Percentiles rank a stretch among this genome's conserved stretches.
Conservation (phyloP, 768 basidiomycete genomes). For the Termitomyces heimii region DNA sequence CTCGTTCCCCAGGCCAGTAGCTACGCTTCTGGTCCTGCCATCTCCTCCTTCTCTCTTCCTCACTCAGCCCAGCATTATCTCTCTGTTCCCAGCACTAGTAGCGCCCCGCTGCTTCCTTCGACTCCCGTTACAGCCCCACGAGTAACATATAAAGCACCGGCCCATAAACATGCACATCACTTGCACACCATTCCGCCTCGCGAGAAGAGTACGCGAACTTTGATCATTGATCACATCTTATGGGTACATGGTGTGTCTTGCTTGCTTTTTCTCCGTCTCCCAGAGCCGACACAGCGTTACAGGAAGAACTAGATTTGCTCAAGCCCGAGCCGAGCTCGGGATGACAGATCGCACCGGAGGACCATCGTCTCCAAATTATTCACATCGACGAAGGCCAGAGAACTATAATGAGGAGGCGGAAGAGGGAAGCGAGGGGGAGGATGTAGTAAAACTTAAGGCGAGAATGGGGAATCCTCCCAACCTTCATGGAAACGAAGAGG, state of each 20-base stretch:
- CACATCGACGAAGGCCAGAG: constrained; percentile 65
- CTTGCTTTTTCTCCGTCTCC: background rate
- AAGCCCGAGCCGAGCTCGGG: constrained; percentile 79
- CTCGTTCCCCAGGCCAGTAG: constrained; percentile 9
- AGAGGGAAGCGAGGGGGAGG: constrained; percentile 58
- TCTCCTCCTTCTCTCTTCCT: constrained; percentile 9
- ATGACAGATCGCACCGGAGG: constrained; percentile 82
- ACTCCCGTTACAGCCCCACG: constrained; percentile 12
- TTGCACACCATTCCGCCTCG: constrained; percentile 81
- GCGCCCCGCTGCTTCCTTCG: constrained; percentile 2
- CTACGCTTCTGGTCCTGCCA: constrained; percentile 8
- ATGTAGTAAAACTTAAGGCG: constrained; percentile 42
- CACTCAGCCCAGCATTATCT: constrained; percentile 6
- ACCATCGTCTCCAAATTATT: constrained; percentile 50
- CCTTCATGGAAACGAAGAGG: constrained; percentile 52
- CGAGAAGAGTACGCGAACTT: constrained; percentile 83
- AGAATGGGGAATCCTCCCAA: constrained; percentile 39
- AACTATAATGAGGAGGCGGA: constrained; percentile 76
- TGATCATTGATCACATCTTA: constrained; percentile 84
- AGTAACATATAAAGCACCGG: constrained; percentile 57
- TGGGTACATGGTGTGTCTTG: constrained; percentile 63
- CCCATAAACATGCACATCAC: constrained; percentile 86
- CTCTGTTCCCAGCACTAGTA: background rate
- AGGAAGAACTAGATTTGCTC: constrained; percentile 73
- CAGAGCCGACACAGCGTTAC: background rate